A percentile compares a stretch with the other conserved stretches of the same genome.
Evolutionary conservation across 2,329 filamentous ascomycete genomes (phyloP).

Genomic region (Dryadomyces sulphureus): DNA sequence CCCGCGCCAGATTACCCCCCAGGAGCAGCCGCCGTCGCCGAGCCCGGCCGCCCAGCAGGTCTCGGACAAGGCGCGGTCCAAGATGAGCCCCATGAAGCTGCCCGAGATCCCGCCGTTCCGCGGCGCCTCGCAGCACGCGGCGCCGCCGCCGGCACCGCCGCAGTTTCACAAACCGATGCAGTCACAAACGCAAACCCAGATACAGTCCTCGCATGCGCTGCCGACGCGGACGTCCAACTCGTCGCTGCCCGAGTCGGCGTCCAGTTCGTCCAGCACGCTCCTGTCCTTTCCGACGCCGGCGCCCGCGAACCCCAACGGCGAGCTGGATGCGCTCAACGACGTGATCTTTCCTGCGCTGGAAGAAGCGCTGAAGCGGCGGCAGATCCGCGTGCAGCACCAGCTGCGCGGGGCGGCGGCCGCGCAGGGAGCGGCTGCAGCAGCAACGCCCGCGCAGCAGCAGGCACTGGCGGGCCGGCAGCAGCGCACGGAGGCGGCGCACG

Average conservation of each 20-base stretch:
- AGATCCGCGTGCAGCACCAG: constrained; percentile 41
- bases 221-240: constrained; percentile 11
- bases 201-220: constrained; percentile 1
- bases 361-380: constrained; percentile 72
- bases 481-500: constrained; percentile 58
- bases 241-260: constrained; percentile 7
- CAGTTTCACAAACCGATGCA: constrained; percentile 14
- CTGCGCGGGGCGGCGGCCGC: constrained; percentile 15
- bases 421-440: neutral
- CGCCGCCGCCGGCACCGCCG: constrained; percentile 9
- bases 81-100: constrained; percentile 25
- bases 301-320: constrained; percentile 44
- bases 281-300: constrained; percentile 41
- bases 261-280: constrained; percentile 3
- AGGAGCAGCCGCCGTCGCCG: constrained; percentile 10
- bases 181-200: constrained; percentile 4
- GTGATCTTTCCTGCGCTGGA: constrained; percentile 90
- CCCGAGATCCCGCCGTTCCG: constrained; percentile 42
- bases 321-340: constrained; percentile 75
- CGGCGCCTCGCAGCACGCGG: constrained; percentile 16
- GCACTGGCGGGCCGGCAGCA: constrained; percentile 48
- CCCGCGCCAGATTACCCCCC: neutral
- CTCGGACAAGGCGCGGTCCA: constrained; percentile 16
- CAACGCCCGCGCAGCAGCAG: constrained; percentile 17
- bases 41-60: neutral